Evolutionary conservation across 352 stramenopile genomes (phyloP), one percentile per base, ranked within the genome.

Genomic region (Pythium pyrilobum): DNA sequence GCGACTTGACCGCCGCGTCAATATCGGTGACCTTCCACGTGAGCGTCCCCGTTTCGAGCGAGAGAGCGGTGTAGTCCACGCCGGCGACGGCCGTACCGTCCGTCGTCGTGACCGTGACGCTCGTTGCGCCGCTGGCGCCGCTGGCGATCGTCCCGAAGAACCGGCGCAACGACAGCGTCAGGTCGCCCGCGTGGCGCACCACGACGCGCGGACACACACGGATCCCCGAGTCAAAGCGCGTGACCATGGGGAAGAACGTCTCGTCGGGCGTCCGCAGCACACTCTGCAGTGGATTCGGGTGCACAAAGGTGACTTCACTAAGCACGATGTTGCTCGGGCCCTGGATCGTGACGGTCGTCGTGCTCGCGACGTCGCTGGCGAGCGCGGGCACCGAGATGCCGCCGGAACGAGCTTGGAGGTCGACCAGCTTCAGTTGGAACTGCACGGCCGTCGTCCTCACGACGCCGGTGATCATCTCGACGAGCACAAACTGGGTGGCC

Each of bases 221-320:
- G 0, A 87, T 57, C 0, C 66, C 40, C 15, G 79, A 92, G 37
- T 81, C 81, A 23, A 66, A 71, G 3, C 67, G 67, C 20, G 72
- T 77, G 13, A 72, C 70, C 27, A 89, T 47, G 2, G 66, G 18
- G 0, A 87, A 49, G 32, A 89, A 88, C 5, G 59, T 69, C 20
- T 69, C 41, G 33, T 90, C 76, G 24, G 67, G 67, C 40, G 56
- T n/a, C 2, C 31, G 34, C 9, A 90, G 41, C 9, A 80, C 67
- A 3, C 42, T 32, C 20, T 71, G 37, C 7, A 87, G 48, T 4
- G 66, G 52, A 12, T 70, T 67, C 0, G 52, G 40, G 3, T 36
- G 24, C 3, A 71, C 72, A 62, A 92, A 90, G 45, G 88, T 76
- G 20, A 87, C 59, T 4, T 86, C 67, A 5, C 71, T 73, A 0